Evolutionary conservation across 202 grass and related monocot genomes (phyloP).

Genomic region (Carex arenaria): DNA sequence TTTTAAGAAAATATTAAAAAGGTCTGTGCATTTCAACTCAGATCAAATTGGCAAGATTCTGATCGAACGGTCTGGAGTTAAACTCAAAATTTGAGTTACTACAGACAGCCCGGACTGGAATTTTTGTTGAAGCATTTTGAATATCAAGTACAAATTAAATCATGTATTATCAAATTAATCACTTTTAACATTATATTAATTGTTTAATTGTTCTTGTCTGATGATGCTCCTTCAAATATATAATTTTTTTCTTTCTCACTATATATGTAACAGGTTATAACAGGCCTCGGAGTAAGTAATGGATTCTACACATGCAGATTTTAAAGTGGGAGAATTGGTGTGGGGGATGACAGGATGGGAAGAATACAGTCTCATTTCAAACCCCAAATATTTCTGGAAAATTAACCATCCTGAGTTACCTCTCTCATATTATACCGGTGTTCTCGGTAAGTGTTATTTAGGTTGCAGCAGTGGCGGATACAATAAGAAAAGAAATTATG

Average conservation of each 20-base stretch:
- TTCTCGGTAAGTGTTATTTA: constrained; percentile 48
- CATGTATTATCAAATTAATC: too few species aligned
- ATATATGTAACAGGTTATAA: constrained; percentile 30
- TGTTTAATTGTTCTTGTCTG: background rate
- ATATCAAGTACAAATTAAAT: too few species aligned
- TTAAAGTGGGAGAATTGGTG: constrained; percentile 35
- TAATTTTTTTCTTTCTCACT: background rate
- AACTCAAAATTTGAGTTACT: too few species aligned
- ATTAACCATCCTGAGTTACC: constrained; percentile 50
- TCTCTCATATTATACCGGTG: constrained; percentile 52
- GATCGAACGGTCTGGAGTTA: too few species aligned
- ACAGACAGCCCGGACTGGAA: too few species aligned
- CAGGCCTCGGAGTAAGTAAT: constrained; percentile 48
- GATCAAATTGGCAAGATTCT: too few species aligned
- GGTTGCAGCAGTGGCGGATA: too few species aligned
- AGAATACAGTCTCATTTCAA: constrained; percentile 44
- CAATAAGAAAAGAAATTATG: too few species aligned
- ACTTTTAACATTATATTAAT: too few species aligned
- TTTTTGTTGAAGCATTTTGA: too few species aligned
- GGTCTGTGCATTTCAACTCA: too few species aligned
- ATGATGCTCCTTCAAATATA: background rate
- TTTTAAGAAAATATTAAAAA: too few species aligned
- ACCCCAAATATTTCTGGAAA: background rate
- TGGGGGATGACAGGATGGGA: constrained; percentile 49
- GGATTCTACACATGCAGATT: constrained; percentile 41